Percentiles rank a stretch among this genome's conserved stretches.
Evolutionary conservation across 2,329 filamentous ascomycete species (phyloP).

Genomic region (Pseudocercospora vitis): DNA sequence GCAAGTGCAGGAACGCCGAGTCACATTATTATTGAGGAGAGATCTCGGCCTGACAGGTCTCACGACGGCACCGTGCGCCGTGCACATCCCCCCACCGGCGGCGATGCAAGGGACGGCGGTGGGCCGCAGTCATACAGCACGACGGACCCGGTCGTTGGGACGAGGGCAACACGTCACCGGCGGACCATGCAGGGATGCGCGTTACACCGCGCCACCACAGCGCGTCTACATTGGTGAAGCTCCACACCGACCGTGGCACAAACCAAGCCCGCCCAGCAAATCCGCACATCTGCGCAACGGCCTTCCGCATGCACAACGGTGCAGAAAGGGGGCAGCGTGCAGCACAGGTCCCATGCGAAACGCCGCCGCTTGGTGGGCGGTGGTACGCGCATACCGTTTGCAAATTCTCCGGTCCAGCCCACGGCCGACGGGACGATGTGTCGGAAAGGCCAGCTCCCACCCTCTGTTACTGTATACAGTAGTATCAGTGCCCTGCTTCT

Average conservation of each 20-base stretch:
- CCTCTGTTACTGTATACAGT: too few species aligned
- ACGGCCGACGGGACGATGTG: background rate
- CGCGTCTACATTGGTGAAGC: constrained; percentile 1
- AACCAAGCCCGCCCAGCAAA: constrained; percentile 6
- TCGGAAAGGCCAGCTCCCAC: too few species aligned
- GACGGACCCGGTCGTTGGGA: constrained; percentile 4
- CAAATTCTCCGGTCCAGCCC: constrained; percentile 5
- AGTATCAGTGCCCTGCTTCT: too few species aligned
- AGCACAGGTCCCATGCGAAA: constrained; percentile 3
- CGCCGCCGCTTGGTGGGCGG: constrained; percentile 4
- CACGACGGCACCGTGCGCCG: constrained; percentile 14
- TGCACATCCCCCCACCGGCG: background rate
- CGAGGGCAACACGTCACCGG: background rate
- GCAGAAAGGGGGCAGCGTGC: background rate
- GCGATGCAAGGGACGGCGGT: constrained; percentile 5
- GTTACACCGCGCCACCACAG: constrained; percentile 2
- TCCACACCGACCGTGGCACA: background rate
- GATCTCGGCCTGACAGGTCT: constrained; percentile 19
- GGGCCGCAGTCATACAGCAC: background rate
- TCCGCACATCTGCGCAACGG: background rate
- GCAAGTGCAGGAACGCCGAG: constrained; percentile 1
- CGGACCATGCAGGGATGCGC: background rate
- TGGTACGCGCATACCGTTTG: background rate
- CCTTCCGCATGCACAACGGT: background rate
- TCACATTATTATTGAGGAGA: constrained; percentile 5